Percentiles rank a stretch among this genome's conserved stretches.
Evolutionary conservation across 495 filamentous ascomycete species (phyloP).

Genomic region (Diplogelasinospora grovesii): DNA sequence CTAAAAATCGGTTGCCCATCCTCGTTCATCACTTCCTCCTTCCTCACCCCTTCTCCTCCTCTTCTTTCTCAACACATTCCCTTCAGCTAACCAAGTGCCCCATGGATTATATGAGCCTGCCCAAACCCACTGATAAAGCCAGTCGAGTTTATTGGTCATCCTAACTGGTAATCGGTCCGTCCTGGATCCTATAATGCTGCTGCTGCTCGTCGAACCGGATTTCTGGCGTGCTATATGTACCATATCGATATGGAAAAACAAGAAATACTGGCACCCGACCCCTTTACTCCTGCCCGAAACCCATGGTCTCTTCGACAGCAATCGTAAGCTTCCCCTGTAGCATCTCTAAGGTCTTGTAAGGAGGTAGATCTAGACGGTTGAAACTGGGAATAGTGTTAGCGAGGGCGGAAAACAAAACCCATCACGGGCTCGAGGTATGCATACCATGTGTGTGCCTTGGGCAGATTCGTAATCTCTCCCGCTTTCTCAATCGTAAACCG

Average conservation of each 20-base stretch:
- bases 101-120: too few relatives aligned
- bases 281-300: constrained; percentile 88
- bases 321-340: constrained; percentile 86
- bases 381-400: constrained; percentile 57
- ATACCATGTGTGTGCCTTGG: constrained; percentile 97
- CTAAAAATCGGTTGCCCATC: too few relatives aligned
- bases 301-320: constrained; percentile 97
- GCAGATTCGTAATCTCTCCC: constrained; percentile 79
- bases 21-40: too few relatives aligned
- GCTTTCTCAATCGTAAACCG: constrained; percentile 98
- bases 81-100: too few relatives aligned
- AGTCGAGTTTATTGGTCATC: too few relatives aligned
- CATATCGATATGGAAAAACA: constrained; percentile 1
- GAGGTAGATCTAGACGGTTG: constrained; percentile 92
- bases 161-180: too few relatives aligned
- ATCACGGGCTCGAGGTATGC: neutral
- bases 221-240: too few relatives aligned
- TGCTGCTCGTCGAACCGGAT: too few relatives aligned
- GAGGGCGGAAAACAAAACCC: neutral
- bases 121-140: too few relatives aligned
- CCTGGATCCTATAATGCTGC: too few relatives aligned
- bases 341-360: constrained; percentile 82
- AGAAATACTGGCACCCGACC: neutral
- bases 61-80: too few relatives aligned
- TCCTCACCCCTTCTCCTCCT: too few relatives aligned